Evolutionary conservation across 148 eudicot species (phyloP), one percentile per base, ranked within the genome.

Genomic region (Fallopia convolvulus): DNA sequence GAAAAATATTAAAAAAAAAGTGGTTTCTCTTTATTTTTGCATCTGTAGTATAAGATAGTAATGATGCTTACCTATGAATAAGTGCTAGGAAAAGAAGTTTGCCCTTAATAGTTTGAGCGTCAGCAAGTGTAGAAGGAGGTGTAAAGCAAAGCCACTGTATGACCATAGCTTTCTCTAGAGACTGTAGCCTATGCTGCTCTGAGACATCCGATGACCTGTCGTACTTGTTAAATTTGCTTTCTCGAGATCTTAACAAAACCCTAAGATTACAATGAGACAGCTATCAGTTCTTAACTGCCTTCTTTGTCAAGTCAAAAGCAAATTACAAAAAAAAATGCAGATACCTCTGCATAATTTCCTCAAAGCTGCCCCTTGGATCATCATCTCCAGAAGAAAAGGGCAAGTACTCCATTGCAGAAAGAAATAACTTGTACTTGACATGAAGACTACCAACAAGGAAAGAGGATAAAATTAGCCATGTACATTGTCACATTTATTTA

Each of bases 111-210:
- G 78, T 79, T 72, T 83, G 79, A 81, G 83, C 94, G 84, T 89
- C 89, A 80, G 81, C 85, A 74, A 87, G 87, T 50, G 94, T 87
- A 55, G 97, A 87, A 63, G 97, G 99, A 70, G 99, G 99, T n/a
- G 97, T 89, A 90, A 95, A 92, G 88, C 97, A 91, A 74, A 95
- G 94, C 99, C 99, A 95, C 77, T 95, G 94, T 74, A 95, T 78
- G 72, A 88, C 96, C 94, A 86, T 89, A 78, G 99, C 97, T 86
- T 95, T 94, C 84, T 95, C 93, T 76, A 87, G 87, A 70, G 93
- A 88, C 83, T 91, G 99, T 82, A 89, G 70, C 15, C 97, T 86
- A 78, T 93, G 89, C 71, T 92, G 94, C 84, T 95, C 99, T 60
- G 93, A 94, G 49, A 92, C 90, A 80, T 86, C 91, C 48, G 88